These are phyloP conservation scores for Fusarium nelsonii DNA, from an alignment of 2,329 filamentous ascomycete genomes.

Conservation along the genomic window DNA sequence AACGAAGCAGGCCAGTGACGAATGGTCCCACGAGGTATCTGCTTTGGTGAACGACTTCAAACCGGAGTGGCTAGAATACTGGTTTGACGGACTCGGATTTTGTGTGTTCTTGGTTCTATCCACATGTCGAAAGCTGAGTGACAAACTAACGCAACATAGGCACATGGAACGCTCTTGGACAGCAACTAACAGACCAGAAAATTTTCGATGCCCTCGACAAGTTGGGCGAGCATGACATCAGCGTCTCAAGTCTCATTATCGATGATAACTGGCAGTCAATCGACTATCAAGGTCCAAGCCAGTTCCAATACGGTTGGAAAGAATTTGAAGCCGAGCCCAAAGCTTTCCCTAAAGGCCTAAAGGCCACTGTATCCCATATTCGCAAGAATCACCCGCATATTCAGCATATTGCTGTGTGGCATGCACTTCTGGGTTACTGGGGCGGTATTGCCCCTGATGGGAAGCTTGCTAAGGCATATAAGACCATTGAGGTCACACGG, in stretches of 20 bases:
- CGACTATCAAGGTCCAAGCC: conserved; percentile 62
- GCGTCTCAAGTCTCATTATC: conserved; percentile 88
- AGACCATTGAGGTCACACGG: conserved; percentile 72
- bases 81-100: conserved; percentile 93
- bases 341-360: conserved; percentile 84
- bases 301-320: conserved; percentile 75
- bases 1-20: conserved; percentile 57
- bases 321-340: conserved; percentile 87
- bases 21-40: conserved; percentile 61
- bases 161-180: conserved; percentile 95
- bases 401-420: conserved; percentile 92
- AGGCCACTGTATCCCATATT: conserved; percentile 76
- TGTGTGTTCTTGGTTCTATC: conserved; percentile 64
- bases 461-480: conserved; percentile 81
- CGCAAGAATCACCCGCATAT: conserved; percentile 77
- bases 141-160: conserved; percentile 55
- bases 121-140: background rate
- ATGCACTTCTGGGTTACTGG: conserved; percentile 91
- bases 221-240: conserved; percentile 78
- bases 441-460: conserved; percentile 84
- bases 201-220: conserved; percentile 80
- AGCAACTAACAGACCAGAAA: conserved; percentile 83
- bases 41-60: conserved; percentile 63
- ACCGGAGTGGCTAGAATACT: conserved; percentile 81
- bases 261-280: conserved; percentile 97